Base-by-base conservation (phyloP, 192 early-diverging fungal species). In the Spizellomyces sp. region DNA sequence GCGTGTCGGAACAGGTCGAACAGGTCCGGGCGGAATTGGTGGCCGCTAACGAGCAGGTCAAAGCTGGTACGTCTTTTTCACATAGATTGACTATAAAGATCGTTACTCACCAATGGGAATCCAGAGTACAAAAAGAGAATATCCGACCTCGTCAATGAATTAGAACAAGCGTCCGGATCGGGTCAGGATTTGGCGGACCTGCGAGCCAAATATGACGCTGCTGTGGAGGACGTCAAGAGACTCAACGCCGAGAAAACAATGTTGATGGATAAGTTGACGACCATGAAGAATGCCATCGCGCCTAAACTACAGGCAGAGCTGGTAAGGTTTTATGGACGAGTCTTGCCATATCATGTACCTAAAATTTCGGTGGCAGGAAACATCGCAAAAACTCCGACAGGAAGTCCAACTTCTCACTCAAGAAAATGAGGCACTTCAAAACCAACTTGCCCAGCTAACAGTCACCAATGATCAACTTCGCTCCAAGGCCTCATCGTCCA, bases 241-340 rank as follows among this genome's bases (percentile, higher is more conserved):
- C 65, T 91, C 8, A 72, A 78, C 27, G 59, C 73, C 22, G 89
- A 93, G 45, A 79, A 94, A 64, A 85, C 90, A 52, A 70, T 84
- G 47, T 75, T 96, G 14, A 74, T 96, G 52, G 92, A 89, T 36
- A 89, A 90, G 59, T 80, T 98, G 6, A 81, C 87, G 3, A 88
- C 81, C 27, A 90, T 96, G 84, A 95, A 94, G 71, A 90, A 88
- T 43, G 88, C 91, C 0, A 74, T 96, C 4, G 88, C 84, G 44
- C 87, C 93, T 10, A 91, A 92, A 78, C 81, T 96, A 59, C 92
- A 95, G 73, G 89, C 87, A 9, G 95, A 98, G 64, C 90, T 91
- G 58, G 81, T 83, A 65, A 21, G n/a, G 4, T 45, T 63, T 48
- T 7, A 8, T 36, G 27, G 3, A 36, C 27, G 1, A 36, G 27